Evolutionary conservation across 2,329 filamentous ascomycete species (phyloP).

Genomic region (Coniochaeta sp.): DNA sequence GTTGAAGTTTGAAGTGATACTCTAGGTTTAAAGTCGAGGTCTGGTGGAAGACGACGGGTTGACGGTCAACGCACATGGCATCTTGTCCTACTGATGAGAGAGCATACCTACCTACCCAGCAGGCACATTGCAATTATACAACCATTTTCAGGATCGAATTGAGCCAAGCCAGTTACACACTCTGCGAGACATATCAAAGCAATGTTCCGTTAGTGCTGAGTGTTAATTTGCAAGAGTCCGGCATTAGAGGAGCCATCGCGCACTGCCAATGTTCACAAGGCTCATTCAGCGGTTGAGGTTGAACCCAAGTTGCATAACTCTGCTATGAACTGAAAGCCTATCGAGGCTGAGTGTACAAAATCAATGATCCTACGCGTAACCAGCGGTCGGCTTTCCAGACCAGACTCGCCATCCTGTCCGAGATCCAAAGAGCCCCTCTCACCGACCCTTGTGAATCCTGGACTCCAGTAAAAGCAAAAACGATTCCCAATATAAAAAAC

Average conservation of each 20-base stretch:
- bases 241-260: background rate
- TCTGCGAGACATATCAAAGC: too few relatives aligned
- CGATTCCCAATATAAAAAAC: background rate
- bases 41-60: too few relatives aligned
- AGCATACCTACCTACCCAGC: too few relatives aligned
- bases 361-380: background rate
- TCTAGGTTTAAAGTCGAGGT: too few relatives aligned
- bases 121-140: too few relatives aligned
- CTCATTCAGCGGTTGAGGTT: background rate
- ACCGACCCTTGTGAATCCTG: conserved; percentile 11
- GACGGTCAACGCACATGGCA: too few relatives aligned
- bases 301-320: background rate
- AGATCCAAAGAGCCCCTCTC: conserved; percentile 13
- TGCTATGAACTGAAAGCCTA: background rate
- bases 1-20: conserved; percentile 15
- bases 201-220: too few relatives aligned
- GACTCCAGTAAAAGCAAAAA: conserved; percentile 4
- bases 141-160: too few relatives aligned
- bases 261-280: too few relatives aligned
- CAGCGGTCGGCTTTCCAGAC: background rate
- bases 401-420: background rate
- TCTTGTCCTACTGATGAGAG: too few relatives aligned
- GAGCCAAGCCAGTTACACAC: too few relatives aligned
- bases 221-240: too few relatives aligned
- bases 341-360: background rate